Evolutionary conservation across 805 yeast species (phyloP).

Genomic region (Teunomyces aglyptinius): DNA sequence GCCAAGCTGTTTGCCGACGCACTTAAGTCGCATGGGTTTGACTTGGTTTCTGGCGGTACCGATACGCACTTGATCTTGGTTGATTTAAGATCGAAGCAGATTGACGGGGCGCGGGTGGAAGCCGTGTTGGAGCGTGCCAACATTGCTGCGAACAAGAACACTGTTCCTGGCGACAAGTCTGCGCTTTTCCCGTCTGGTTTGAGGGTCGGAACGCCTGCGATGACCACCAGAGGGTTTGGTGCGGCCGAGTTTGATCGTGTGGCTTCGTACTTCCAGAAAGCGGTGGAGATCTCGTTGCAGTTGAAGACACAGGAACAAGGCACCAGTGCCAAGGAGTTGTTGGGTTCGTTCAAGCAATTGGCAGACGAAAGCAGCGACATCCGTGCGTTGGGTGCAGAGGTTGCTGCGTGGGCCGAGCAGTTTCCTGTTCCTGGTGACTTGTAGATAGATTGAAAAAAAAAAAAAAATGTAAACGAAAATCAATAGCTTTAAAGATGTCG

Average conservation of each 20-base stretch:
- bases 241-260: constrained; percentile 81
- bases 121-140: constrained; percentile 90
- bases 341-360: constrained; percentile 67
- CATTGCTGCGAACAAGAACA: constrained; percentile 95
- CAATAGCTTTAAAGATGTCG: constrained; percentile 5
- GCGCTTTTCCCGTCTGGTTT: constrained; percentile 97
- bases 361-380: constrained; percentile 66
- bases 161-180: constrained; percentile 96
- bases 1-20: constrained; percentile 80
- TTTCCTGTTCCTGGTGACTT: constrained; percentile 89
- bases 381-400: constrained; percentile 59
- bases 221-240: constrained; percentile 96
- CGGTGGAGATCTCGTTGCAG: constrained; percentile 63
- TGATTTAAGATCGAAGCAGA: constrained; percentile 55
- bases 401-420: constrained; percentile 65
- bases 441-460: constrained; percentile 8
- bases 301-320: constrained; percentile 63
- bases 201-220: constrained; percentile 97
- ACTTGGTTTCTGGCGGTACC: constrained; percentile 90
- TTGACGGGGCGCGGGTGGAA: constrained; percentile 21
- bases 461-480: neutral
- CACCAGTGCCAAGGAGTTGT: constrained; percentile 53
- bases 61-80: constrained; percentile 96
- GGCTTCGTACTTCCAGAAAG: constrained; percentile 75
- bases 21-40: constrained; percentile 70